Evolutionary conservation across 306 rosid species (phyloP).

Genomic region (Styphnolobium japonicum): DNA sequence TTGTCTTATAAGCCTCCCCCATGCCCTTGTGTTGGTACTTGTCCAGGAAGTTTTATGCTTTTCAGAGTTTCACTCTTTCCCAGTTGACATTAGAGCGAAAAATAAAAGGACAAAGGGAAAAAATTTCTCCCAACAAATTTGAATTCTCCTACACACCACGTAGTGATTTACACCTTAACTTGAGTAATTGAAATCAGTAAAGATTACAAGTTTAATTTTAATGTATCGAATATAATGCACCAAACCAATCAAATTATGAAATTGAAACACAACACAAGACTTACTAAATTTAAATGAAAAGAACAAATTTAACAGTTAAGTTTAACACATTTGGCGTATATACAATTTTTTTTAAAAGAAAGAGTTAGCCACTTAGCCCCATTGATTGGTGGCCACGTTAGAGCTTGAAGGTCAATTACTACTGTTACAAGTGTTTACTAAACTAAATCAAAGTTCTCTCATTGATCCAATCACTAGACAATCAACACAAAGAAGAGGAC

Average conservation of each 20-base stretch:
- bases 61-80: slow-evolving; percentile 29
- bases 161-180: not conserved
- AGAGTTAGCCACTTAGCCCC: not conserved
- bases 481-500: slow-evolving; percentile 38
- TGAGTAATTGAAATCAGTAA: not conserved
- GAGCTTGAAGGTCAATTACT: not conserved
- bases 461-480: slow-evolving; percentile 14
- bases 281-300: too few species aligned
- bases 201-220: not conserved
- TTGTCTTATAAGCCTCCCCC: slow-evolving; percentile 25
- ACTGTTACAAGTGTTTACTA: not conserved
- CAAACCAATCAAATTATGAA: not conserved
- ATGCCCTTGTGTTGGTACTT: slow-evolving; percentile 32
- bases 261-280: too few species aligned
- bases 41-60: slow-evolving; percentile 22
- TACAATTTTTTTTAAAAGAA: too few species aligned
- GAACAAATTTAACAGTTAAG: too few species aligned
- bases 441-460: slow-evolving; percentile 17
- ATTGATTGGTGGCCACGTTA: not conserved
- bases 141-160: slow-evolving; percentile 20
- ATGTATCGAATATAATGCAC: too few species aligned
- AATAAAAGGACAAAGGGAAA: slow-evolving; percentile 9
- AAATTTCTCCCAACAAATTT: slow-evolving; percentile 7
- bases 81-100: not conserved
- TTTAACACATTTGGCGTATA: too few species aligned